A percentile compares a stretch with the other conserved stretches of the same genome.
phyloP scores from a whole-genome alignment of 805 yeast species.

The Sugiyamaella lignohabitans region DNA sequence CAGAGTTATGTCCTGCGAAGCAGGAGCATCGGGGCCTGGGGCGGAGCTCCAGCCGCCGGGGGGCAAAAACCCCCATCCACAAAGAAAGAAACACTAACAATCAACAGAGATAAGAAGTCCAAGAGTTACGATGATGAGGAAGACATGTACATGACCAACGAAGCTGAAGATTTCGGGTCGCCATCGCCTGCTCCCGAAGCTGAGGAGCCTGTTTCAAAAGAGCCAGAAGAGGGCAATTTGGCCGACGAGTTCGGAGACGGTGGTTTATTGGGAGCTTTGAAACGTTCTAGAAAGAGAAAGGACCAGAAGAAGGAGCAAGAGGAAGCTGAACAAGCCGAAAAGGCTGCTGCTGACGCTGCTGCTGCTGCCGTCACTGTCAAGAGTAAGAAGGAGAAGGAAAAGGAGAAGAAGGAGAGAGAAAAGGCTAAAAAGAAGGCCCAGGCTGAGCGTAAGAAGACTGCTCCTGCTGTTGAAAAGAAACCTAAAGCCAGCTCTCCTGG shows the following conservation, averaged over 20 bases:
- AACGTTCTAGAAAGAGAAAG: conserved; percentile 72
- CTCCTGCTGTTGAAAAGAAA: conserved; percentile 44
- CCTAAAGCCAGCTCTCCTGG: conserved; percentile 43
- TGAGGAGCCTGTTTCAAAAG: conserved; percentile 18
- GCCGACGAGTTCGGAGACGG: conserved; percentile 33
- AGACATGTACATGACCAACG: conserved; percentile 28
- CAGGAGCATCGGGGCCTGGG: neutral
- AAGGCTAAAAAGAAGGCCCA: conserved; percentile 86
- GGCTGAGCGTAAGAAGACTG: conserved; percentile 76
- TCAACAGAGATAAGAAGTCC: conserved; percentile 25
- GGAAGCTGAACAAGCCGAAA: conserved; percentile 39
- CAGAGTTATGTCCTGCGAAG: too few species aligned
- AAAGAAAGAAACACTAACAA: neutral
- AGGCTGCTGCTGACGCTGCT: conserved; percentile 29
- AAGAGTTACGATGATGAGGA: conserved; percentile 37
- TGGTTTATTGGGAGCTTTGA: conserved; percentile 73
- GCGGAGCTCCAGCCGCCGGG: neutral
- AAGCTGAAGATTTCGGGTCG: conserved; percentile 49
- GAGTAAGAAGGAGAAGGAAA: conserved; percentile 91
- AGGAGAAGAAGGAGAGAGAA: conserved; percentile 63
- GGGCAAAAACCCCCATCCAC: neutral
- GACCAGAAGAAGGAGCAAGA: conserved; percentile 59
- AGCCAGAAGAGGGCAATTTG: conserved; percentile 28
- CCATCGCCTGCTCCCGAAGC: conserved; percentile 22
- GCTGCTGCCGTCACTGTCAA: conserved; percentile 63